Base-by-base conservation (phyloP, 345 rosid species). In the Conringia planisiliqua region DNA sequence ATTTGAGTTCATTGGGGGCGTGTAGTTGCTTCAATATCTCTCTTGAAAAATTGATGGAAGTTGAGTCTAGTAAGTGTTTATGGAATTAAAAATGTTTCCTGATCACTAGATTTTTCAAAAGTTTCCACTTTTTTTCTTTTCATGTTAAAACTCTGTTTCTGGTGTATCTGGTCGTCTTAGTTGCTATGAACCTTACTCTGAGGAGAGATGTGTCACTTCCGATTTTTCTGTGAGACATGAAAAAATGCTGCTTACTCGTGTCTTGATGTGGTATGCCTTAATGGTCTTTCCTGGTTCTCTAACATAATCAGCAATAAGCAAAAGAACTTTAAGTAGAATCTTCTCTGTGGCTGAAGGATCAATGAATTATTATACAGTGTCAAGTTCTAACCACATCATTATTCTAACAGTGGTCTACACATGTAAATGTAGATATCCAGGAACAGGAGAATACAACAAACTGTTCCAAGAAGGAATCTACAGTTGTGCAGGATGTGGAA, bases 401-500 rank as follows among this genome's bases (percentile, higher is more conserved):
- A 3, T 62, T 32, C 58, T 56, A 36, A 46, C 8, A 7, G 39
- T 29, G 30, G 30, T 10, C 2, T 26, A 40, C 52, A 1, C 12
- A 12, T 5, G 48, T 32, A 10, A 17, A 43, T 62, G 11, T 63
- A 76, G 99, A 83, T 85, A 84, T 79, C 96, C 97, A 0, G 96
- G 96, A 42, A 88, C 91, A 0, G 99, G 99, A 50, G 85, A 86
- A 80, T 94, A 92, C 64, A 81, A 94, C 88, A 92, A 89, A 73
- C 78, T 56, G 51, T 87, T 20, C 10, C 85, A 79, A 47, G 97
- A 90, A 27, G 97, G 99, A 40, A 76, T 85, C 73, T 94, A 90
- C 46, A 62, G 35, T 1, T 94, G 98, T 82, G 90, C 97, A 51
- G 97, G 97, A 67, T 94, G 98, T 62, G 90, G 85, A 30, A 86